phyloP scores from a whole-genome alignment of 2,329 filamentous ascomycete species.

The Neofusicoccum ribis region DNA sequence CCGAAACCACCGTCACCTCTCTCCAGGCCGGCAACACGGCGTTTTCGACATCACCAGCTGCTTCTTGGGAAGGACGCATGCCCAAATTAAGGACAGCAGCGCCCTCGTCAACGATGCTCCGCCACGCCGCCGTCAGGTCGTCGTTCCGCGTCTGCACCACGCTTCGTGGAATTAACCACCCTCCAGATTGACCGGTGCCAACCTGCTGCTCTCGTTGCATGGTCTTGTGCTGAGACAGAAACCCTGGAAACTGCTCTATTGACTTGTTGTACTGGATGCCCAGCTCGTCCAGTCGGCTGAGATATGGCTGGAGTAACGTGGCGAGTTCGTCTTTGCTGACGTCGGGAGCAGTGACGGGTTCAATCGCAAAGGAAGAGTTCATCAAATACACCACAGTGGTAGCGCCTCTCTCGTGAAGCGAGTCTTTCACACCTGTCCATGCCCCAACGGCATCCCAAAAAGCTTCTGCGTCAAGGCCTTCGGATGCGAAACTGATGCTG shows the following conservation, averaged over 20 bases:
- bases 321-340: background rate
- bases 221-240: background rate
- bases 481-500: conserved; percentile 24
- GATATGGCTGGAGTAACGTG: conserved; percentile 26
- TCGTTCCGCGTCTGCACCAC: conserved; percentile 21
- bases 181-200: conserved; percentile 29
- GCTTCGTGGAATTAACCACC: conserved; percentile 20
- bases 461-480: background rate
- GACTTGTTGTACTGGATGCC: background rate
- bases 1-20: background rate
- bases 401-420: background rate
- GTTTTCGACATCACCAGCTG: conserved; percentile 18
- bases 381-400: conserved; percentile 28
- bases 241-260: background rate
- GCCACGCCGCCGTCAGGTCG: conserved; percentile 24
- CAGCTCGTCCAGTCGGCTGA: conserved; percentile 24
- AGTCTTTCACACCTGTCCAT: background rate
- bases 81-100: conserved; percentile 1
- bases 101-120: background rate
- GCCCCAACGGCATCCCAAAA: background rate
- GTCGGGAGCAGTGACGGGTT: background rate
- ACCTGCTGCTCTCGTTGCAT: conserved; percentile 23
- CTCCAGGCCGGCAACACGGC: background rate
- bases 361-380: conserved; percentile 20
- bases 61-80: conserved; percentile 23